Conservation (phyloP, 2,329 filamentous ascomycete species). For the Calonectria leucothoes region DNA sequence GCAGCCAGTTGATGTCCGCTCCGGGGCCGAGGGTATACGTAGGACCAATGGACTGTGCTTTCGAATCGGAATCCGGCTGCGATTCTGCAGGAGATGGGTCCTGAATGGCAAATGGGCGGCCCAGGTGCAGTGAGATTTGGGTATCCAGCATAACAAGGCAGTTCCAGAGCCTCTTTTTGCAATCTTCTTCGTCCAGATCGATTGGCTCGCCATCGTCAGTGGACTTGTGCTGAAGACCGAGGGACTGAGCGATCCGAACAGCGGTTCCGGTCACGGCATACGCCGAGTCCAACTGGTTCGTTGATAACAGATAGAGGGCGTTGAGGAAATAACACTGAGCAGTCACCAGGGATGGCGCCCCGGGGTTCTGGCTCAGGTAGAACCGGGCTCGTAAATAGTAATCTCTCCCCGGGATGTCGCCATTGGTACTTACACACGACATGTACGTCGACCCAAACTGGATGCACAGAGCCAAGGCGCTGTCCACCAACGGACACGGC, state of each 20-base stretch:
- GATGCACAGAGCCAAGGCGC: slow-evolving; percentile 63
- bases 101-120: slow-evolving; percentile 30
- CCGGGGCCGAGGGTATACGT: slow-evolving; percentile 25
- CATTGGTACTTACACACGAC: slow-evolving; percentile 32
- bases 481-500: slow-evolving; percentile 62
- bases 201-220: background rate
- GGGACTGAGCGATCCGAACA: slow-evolving; percentile 27
- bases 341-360: slow-evolving; percentile 57
- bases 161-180: slow-evolving; percentile 27
- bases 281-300: slow-evolving; percentile 30
- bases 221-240: slow-evolving; percentile 30
- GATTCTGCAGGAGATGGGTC: background rate
- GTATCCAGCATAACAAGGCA: slow-evolving; percentile 34
- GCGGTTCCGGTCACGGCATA: slow-evolving; percentile 32
- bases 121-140: slow-evolving; percentile 32
- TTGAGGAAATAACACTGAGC: slow-evolving; percentile 60
- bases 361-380: slow-evolving; percentile 53
- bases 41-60: slow-evolving; percentile 28
- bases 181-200: background rate
- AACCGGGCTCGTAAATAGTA: slow-evolving; percentile 58
- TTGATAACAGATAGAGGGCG: slow-evolving; percentile 53
- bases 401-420: slow-evolving; percentile 54
- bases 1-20: slow-evolving; percentile 35
- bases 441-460: slow-evolving; percentile 53
- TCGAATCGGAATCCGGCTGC: slow-evolving; percentile 20